Evolutionary conservation across 1,284 basidiomycete species (phyloP), one percentile per base, ranked within the genome.

Genomic region (Boletellus deceptivus): DNA sequence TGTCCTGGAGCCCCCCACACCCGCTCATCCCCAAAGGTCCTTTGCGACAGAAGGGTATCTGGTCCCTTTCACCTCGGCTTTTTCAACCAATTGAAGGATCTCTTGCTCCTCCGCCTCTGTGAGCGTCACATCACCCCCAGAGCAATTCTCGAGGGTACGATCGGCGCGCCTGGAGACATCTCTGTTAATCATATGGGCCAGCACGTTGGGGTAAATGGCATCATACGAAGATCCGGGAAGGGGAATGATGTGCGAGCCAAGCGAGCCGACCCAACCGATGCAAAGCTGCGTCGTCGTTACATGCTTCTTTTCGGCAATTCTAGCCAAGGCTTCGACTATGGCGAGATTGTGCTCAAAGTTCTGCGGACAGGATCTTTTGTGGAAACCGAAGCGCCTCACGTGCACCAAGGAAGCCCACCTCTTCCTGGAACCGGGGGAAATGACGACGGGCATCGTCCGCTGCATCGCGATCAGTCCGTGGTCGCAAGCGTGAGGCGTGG

Each of bases 211-310:
- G 29, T n/a, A 40, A 46, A 10, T 29, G 27, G 17, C 20, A 5
- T 35, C 59, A 38, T 60, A 64, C 59, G 61, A 69, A 29, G 67
- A 69, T 48, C 61, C 67, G 4, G 63, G 61, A 5, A 64, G 42
- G 16, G 61, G 61, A 22, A 64, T 62, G 16, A 67, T 57, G 36
- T 64, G 64, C 17, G 52, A 17, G 6, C 63, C 63, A 14, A 66
- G 55, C 13, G 57, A 63, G 31, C 52, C 18, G 29, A 84, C 70
- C 80, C 82, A 86, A 9, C 82, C 82, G 22, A 88, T 70, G 33
- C 75, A 75, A n/a, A 87, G 67, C 59, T 88, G 83, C 4, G 76
- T 73, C 0, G 78, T 62, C 8, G 78, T 78, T n/a, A 80, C 56
- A 3, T 72, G 71, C 65, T 76, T 78, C 59, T 69, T 71, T 47